Evolutionary conservation across 2,329 filamentous ascomycete genomes (phyloP).

Genomic region (Daldinia sp.): DNA sequence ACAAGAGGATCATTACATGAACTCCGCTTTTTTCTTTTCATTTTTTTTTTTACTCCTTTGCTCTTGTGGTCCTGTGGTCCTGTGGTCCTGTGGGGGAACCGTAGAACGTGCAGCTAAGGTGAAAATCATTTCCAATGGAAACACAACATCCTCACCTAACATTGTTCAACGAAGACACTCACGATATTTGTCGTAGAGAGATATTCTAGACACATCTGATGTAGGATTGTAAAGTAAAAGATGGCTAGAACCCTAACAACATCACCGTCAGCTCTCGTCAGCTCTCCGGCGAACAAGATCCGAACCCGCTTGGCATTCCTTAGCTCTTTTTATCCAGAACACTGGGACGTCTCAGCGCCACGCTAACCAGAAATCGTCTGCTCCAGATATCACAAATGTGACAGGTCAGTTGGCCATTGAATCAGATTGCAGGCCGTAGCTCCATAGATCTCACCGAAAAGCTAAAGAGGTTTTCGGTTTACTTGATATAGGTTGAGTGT

Average conservation of each 20-base stretch:
- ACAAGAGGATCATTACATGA: conserved; percentile 20
- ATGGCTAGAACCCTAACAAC: conserved; percentile 11
- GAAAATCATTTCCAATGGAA: conserved; percentile 24
- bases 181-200: background rate
- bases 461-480: conserved; percentile 13
- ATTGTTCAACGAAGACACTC: background rate
- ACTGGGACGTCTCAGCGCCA: conserved; percentile 35
- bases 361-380: conserved; percentile 28
- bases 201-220: background rate
- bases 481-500: background rate
- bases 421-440: conserved; percentile 23
- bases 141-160: conserved; percentile 1
- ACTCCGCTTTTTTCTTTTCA: conserved; percentile 15
- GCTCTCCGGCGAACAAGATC: conserved; percentile 31
- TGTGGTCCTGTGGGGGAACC: conserved; percentile 18
- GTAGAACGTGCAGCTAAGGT: conserved; percentile 14
- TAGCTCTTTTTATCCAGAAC: conserved; percentile 37
- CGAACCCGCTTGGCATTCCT: conserved; percentile 31
- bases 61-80: conserved; percentile 16
- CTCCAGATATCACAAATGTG: conserved; percentile 26
- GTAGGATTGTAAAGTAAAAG: background rate
- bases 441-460: conserved; percentile 31
- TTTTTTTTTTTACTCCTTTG: no score
- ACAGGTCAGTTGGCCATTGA: conserved; percentile 29
- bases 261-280: conserved; percentile 6